Conservation (phyloP, 129 eudicot species). For the Artemisia annua region DNA sequence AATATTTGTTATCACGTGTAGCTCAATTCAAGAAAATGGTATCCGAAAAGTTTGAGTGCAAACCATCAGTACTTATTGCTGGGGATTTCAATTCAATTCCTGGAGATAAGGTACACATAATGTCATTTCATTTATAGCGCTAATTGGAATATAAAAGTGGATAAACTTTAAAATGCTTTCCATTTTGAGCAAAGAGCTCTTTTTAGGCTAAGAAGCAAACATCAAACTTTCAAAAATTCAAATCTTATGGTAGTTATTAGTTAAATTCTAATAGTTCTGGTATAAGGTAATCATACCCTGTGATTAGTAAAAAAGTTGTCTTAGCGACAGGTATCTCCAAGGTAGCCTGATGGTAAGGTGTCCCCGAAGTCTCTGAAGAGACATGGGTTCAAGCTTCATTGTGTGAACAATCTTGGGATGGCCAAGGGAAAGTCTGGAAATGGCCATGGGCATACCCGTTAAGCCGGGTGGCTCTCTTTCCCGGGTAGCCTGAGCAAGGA, state of each 20-base stretch:
- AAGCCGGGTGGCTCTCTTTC: no score
- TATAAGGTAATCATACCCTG: not conserved
- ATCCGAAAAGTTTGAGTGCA: slow-evolving; percentile 56
- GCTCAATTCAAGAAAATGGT: slow-evolving; percentile 52
- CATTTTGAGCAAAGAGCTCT: not conserved
- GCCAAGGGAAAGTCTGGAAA: no score
- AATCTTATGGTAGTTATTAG: not conserved
- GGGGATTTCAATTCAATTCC: slow-evolving; percentile 97
- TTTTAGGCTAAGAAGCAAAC: not conserved
- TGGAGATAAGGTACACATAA: slow-evolving; percentile 71
- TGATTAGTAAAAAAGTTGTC: not conserved
- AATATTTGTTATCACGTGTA: slow-evolving; percentile 70
- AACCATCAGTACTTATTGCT: slow-evolving; percentile 70
- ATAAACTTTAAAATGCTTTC: not conserved
- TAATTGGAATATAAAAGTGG: not conserved
- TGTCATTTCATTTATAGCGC: not conserved
- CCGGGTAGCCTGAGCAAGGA: no score
- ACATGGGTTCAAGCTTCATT: no score
- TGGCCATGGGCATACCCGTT: no score
- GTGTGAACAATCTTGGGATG: no score
- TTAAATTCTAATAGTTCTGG: not conserved
- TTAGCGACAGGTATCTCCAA: not conserved
- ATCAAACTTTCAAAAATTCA: not conserved
- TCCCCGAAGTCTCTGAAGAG: no score
- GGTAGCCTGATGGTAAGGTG: no score